A percentile compares a stretch with the other conserved stretches of the same genome.
phyloP scores from a whole-genome alignment of 148 eudicot genomes.

The Camellia granthamiana region DNA sequence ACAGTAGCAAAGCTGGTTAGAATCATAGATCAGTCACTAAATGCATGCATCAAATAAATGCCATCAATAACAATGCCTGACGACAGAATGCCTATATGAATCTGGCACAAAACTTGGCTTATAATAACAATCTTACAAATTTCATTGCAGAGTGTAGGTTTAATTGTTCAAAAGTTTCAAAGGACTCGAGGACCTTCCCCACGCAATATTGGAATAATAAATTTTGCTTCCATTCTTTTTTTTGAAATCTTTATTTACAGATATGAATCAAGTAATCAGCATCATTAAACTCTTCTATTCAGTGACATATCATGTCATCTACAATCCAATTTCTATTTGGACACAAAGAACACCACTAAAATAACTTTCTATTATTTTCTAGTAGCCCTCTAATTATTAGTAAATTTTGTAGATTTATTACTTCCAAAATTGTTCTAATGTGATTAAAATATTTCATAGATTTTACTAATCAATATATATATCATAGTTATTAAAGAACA shows the following conservation, averaged over 20 bases:
- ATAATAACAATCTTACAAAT: neutral
- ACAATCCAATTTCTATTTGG: neutral
- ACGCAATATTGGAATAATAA: neutral
- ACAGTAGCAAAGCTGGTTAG: neutral
- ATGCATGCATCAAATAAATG: neutral
- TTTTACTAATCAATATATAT: neutral
- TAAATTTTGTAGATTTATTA: neutral
- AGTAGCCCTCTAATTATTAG: neutral
- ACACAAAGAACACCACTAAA: neutral
- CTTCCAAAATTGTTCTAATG: no score
- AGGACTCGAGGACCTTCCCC: neutral
- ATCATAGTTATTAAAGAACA: neutral
- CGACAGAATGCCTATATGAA: neutral
- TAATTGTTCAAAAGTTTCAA: neutral
- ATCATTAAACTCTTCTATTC: neutral
- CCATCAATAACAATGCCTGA: slow-evolving; percentile 1
- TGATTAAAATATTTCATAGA: neutral
- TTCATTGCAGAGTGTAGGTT: neutral
- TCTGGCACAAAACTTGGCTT: neutral
- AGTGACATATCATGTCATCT: neutral
- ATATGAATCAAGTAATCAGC: neutral
- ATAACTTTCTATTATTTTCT: neutral
- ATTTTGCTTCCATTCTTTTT: neutral
- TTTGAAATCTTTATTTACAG: neutral
- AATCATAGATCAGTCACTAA: neutral